These are phyloP conservation scores for Yamadazyma ubonensis DNA, from an alignment of 805 yeast genomes.

Conservation along the genomic window DNA sequence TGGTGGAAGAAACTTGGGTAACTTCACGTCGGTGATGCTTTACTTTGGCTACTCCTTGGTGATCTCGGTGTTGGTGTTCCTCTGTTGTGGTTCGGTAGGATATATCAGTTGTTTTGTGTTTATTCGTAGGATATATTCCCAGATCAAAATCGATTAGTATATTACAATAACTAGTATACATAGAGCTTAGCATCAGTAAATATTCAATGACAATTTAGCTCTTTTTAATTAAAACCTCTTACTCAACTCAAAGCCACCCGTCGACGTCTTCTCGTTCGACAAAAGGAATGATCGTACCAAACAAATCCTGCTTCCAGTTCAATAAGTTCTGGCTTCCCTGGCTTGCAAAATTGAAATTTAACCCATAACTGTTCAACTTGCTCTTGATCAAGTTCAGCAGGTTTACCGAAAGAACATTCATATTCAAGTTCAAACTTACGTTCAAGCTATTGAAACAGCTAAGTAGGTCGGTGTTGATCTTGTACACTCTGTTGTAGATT, in stretches of 20 bases:
- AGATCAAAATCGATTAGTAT: conserved; percentile 74
- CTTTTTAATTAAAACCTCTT: neutral
- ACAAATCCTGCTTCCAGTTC: conserved; percentile 22
- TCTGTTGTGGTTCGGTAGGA: conserved; percentile 88
- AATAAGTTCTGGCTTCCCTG: conserved; percentile 1
- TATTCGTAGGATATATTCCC: conserved; percentile 74
- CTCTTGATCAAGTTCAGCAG: conserved; percentile 19
- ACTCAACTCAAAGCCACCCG: conserved; percentile 29
- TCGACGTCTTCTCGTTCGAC: conserved; percentile 31
- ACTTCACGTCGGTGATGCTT: conserved; percentile 70
- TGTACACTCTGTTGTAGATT: conserved; percentile 27
- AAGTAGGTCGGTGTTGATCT: conserved; percentile 38
- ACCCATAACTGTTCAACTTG: conserved; percentile 25
- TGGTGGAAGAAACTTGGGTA: conserved; percentile 61
- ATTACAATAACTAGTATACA: neutral
- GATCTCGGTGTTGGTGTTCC: conserved; percentile 67
- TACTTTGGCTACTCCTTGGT: conserved; percentile 81
- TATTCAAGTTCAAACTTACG: conserved; percentile 7
- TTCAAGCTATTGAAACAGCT: conserved; percentile 31
- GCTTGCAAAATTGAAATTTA: conserved; percentile 22
- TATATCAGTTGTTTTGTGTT: conserved; percentile 72
- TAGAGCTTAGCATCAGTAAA: neutral
- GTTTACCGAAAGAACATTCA: conserved; percentile 22
- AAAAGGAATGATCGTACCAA: conserved; percentile 24
- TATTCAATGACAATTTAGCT: neutral